Base-by-base conservation (phyloP, 116 monocot species). In the Dioscorea cayenensis region DNA sequence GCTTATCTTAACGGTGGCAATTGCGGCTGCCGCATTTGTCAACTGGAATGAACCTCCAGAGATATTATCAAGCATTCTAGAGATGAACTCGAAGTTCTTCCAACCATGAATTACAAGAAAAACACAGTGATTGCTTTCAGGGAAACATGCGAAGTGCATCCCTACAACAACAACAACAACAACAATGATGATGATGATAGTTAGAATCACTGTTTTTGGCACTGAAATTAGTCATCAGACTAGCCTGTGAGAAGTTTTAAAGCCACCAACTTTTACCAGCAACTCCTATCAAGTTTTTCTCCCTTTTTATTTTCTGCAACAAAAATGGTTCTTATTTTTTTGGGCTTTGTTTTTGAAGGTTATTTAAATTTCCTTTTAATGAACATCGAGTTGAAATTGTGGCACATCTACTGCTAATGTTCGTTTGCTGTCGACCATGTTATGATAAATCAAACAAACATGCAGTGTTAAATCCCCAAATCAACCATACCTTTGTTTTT, bases 1-100 rank as follows among this genome's bases (percentile, higher is more conserved):
- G 12, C 38, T 77, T 29, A 55, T 84, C 0, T 22, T 86, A 12
- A 51, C 80, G 28, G 36, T 84, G 28, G 83, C 77, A 0, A 66
- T 80, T 58, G 91, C 76, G 3, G 64, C 75, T 14, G 83, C 83
- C 36, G 84, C 76, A 49, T 71, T 80, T 43, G 50, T 51, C 17
- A 14, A 14, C 2, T 51, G 14, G 17, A 51, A 51, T 11, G 51
- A 51, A 51, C 14, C 51, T 11, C 51, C 11, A 51, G 51, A 51
- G 6, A 51, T 51, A 17, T 1, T 32, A 32, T 32, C 32, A 43
- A 43, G 43, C 43, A 43, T 43, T 43, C 8, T 43, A 43, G 43
- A 43, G 43, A 43, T 43, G 11, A 43, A 43, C 11, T 43, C 43
- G 0, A 43, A 12, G 43, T 7, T 43, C 43, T 43, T 12, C 43